Evolutionary conservation across 805 yeast species (phyloP), one percentile per base, ranked within the genome.

Genomic region (Debaryomyces hansenii): DNA sequence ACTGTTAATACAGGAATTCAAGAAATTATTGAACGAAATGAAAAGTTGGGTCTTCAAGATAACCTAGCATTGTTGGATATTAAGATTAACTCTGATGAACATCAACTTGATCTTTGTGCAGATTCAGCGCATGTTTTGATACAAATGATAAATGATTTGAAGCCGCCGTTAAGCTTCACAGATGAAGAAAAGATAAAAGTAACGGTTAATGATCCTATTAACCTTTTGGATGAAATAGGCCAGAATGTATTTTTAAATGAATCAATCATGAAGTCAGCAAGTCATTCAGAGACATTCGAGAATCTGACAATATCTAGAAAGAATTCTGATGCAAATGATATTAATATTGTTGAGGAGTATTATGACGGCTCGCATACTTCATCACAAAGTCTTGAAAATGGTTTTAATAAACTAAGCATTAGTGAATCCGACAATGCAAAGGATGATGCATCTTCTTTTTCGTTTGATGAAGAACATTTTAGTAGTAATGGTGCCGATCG

Each of bases 61-160:
- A 56, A 52, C 37, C 37, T 58, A 20, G 55, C 78, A 0, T 37
- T 66, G 1, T 44, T 78, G 2, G 80, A 75, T 41, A 38, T 83
- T 27, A 77, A 76, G 40, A 57, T 83, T 8, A 74, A 73, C 42
- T 51, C 80, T 5, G 87, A 81, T 46, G 67, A 67, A 14, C 60
- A 77, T 12, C 70, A 67, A 16, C 39, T 85, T 1, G 83, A 82
- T 20, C 47, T 84, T 2, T 90, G 97, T 68, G 92, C 96, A 1
- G 98, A 91, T 60, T 89, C 97, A 0, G 75, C 83, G 0, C 85
- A 88, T 56, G 80, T 92, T 10, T 63, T 91, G 36, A 50, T 82
- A 2, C 95, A 86, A 50, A 56, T 87, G 7, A 52, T 84, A 8
- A 83, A 80, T 48, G 96, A 90, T 56, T 69, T 91, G 55, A 87